Percentiles rank a stretch among this genome's conserved stretches.
Evolutionary conservation across 2,329 filamentous ascomycete genomes (phyloP).

Genomic region (Ceratocystis diversiconidia): DNA sequence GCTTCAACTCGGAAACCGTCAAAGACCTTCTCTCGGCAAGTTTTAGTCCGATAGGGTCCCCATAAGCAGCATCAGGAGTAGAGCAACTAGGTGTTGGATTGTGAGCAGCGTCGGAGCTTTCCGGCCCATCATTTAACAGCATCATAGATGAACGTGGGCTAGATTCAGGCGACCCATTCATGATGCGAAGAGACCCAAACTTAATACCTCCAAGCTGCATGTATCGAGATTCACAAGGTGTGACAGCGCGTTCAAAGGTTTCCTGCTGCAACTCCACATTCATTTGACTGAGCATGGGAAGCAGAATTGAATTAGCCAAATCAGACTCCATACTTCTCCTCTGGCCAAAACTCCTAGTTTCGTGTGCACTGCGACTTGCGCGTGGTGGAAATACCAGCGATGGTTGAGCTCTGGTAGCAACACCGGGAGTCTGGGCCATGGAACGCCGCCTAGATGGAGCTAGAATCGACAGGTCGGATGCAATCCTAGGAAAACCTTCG

Average conservation of each 20-base stretch:
- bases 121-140: constrained; percentile 19
- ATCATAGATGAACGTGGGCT: constrained; percentile 26
- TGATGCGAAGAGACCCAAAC: constrained; percentile 47
- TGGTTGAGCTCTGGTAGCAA: constrained; percentile 31
- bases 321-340: background rate
- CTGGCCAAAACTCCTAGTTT: background rate
- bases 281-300: constrained; percentile 17
- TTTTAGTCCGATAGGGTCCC: background rate
- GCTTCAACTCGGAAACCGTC: constrained; percentile 6
- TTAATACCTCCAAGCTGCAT: constrained; percentile 47
- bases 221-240: constrained; percentile 41
- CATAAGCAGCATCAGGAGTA: background rate
- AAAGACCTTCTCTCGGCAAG: background rate
- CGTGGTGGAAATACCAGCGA: background rate
- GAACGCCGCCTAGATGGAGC: constrained; percentile 36
- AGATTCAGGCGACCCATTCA: constrained; percentile 41
- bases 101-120: background rate
- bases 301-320: background rate
- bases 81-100: background rate
- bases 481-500: constrained; percentile 26
- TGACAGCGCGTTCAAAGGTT: constrained; percentile 23
- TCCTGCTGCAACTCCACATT: constrained; percentile 18
- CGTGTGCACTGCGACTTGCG: background rate
- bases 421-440: constrained; percentile 34
- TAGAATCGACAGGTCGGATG: constrained; percentile 36